phyloP scores from a whole-genome alignment of 257 asterid species.

The Nyctanthes arbortristis region DNA sequence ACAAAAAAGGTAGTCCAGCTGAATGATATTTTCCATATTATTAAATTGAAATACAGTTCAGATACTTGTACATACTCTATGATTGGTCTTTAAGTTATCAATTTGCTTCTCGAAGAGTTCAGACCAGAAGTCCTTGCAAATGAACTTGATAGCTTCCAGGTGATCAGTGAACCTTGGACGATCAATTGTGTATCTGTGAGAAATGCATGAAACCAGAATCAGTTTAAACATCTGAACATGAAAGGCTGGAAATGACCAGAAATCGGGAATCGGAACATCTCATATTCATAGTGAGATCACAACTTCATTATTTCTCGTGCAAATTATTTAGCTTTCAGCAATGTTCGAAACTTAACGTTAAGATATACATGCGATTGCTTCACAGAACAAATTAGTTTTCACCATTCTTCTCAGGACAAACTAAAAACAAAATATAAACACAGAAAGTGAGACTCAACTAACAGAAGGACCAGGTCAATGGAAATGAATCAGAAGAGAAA shows the following conservation, averaged over 20 bases:
- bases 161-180: conserved; percentile 92
- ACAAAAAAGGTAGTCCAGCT: conserved; percentile 20
- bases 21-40: conserved; percentile 7
- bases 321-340: background rate
- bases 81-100: conserved; percentile 95
- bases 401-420: background rate
- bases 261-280: background rate
- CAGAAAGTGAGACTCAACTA: background rate
- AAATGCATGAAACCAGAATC: conserved; percentile 6
- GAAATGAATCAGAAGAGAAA: background rate
- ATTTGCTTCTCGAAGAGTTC: conserved; percentile 98
- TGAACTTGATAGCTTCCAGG: conserved; percentile 93
- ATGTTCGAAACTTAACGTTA: too few species aligned
- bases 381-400: background rate
- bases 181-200: conserved; percentile 83
- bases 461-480: background rate
- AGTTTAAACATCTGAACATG: conserved; percentile 9
- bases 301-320: background rate
- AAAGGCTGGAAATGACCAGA: background rate
- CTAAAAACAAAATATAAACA: background rate
- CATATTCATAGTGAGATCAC: background rate
- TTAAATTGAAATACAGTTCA: conserved; percentile 2
- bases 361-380: background rate
- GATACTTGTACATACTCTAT: conserved; percentile 64
- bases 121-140: conserved; percentile 99